These are phyloP conservation scores for Trichoderma koningii DNA, from an alignment of 2,329 filamentous ascomycete species.

Conservation along the genomic window DNA sequence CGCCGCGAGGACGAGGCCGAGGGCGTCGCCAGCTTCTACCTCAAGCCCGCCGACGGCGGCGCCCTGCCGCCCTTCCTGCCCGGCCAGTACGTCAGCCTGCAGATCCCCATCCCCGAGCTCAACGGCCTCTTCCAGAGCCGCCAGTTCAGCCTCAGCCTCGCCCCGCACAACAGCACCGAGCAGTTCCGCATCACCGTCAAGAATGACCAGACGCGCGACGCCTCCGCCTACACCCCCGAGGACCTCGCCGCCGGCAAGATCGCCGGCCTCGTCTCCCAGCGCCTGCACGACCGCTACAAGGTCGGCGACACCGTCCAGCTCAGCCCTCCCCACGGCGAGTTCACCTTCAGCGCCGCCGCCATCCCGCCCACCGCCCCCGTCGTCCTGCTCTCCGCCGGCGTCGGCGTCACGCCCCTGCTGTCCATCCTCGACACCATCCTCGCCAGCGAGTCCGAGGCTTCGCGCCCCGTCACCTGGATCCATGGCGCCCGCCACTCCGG, in stretches of 20 bases:
- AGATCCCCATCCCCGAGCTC: slow-evolving; percentile 61
- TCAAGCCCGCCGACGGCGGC: slow-evolving; percentile 60
- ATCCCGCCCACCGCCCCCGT: slow-evolving; percentile 53
- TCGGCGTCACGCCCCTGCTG: slow-evolving; percentile 67
- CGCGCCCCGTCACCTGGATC: slow-evolving; percentile 61
- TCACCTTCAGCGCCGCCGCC: slow-evolving; percentile 58
- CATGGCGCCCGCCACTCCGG: slow-evolving; percentile 58
- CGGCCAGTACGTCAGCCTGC: slow-evolving; percentile 73
- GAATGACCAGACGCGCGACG: slow-evolving; percentile 51
- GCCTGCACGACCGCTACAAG: slow-evolving; percentile 51
- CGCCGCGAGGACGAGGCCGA: slow-evolving; percentile 63
- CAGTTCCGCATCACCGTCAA: slow-evolving; percentile 77
- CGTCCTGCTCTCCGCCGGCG: slow-evolving; percentile 67
- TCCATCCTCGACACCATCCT: slow-evolving; percentile 63
- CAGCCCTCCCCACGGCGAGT: slow-evolving; percentile 59
- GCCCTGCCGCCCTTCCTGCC: slow-evolving; percentile 63
- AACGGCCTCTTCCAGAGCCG: slow-evolving; percentile 64
- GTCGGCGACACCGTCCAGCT: slow-evolving; percentile 58
- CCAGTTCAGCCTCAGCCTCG: slow-evolving; percentile 74
- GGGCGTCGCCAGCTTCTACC: slow-evolving; percentile 68
- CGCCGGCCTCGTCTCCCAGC: slow-evolving; percentile 56
- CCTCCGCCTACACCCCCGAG: slow-evolving; percentile 34
- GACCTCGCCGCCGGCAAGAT: slow-evolving; percentile 41
- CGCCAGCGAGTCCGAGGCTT: slow-evolving; percentile 32
- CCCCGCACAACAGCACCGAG: slow-evolving; percentile 47